phyloP scores from a whole-genome alignment of 208 protist species.

The Leishmania arabica region DNA sequence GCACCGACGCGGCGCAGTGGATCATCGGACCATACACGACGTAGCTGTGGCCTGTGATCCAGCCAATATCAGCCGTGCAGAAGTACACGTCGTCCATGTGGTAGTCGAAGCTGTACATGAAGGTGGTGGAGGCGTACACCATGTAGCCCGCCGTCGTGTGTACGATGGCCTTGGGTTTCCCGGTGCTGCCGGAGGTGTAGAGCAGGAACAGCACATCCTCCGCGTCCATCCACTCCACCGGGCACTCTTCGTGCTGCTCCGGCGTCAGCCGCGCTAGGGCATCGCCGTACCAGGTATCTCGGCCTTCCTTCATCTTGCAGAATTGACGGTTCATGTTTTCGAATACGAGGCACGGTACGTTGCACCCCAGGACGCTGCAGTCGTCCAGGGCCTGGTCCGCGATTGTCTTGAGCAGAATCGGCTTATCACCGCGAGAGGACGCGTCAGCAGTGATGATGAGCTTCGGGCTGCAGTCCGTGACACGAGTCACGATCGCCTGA shows the following conservation, averaged over 20 bases:
- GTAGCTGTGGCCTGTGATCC: conserved; percentile 98
- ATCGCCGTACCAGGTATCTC: conserved; percentile 81
- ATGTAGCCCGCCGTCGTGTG: conserved; percentile 96
- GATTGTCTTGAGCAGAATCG: conserved; percentile 89
- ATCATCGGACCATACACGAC: conserved; percentile 98
- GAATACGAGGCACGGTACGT: conserved; percentile 54
- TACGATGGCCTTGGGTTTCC: conserved; percentile 97
- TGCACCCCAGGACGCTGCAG: conserved; percentile 28
- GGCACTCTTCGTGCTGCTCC: conserved; percentile 47
- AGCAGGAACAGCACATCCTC: conserved; percentile 98
- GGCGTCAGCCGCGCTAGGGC: conserved; percentile 36
- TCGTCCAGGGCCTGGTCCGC: conserved; percentile 76
- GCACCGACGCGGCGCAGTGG: conserved; percentile 94
- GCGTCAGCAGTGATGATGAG: conserved; percentile 86
- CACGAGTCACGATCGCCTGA: conserved; percentile 54
- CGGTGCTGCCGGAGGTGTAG: conserved; percentile 98
- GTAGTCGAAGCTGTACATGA: conserved; percentile 97
- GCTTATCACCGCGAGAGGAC: conserved; percentile 84
- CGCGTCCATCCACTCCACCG: conserved; percentile 88
- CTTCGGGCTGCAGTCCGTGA: conserved; percentile 63
- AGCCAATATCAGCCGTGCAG: conserved; percentile 91
- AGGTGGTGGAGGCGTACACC: conserved; percentile 92
- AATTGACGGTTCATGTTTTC: conserved; percentile 47
- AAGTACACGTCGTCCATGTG: conserved; percentile 96
- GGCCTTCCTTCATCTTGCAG: conserved; percentile 58